phyloP scores from a whole-genome alignment of 345 rosid genomes.

The Eutrema japonicum region DNA sequence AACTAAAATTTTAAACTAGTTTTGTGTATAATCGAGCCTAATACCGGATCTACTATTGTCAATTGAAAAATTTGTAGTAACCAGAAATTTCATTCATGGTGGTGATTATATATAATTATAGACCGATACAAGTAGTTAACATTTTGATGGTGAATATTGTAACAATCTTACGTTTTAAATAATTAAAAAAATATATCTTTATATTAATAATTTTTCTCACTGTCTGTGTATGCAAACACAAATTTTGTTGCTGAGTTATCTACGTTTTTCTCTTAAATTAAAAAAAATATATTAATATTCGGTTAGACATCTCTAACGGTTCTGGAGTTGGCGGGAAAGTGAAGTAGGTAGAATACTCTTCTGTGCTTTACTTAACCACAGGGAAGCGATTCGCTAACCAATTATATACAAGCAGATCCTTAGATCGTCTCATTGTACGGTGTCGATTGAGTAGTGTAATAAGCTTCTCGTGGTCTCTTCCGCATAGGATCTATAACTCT shows the following conservation, averaged over 20 bases:
- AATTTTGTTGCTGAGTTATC: constrained; percentile 40
- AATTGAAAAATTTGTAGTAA: too few relatives aligned
- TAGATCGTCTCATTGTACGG: not conserved
- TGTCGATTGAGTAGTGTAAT: not conserved
- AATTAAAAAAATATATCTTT: too few relatives aligned
- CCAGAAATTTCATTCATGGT: too few relatives aligned
- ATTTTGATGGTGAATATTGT: not conserved
- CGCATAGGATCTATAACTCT: constrained; percentile 18
- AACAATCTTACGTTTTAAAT: constrained; percentile 17
- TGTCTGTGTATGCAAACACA: not conserved
- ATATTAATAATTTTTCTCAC: not conserved
- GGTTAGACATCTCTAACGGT: constrained; percentile 45
- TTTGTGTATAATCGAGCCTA: not conserved
- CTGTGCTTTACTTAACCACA: constrained; percentile 31
- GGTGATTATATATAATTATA: too few relatives aligned
- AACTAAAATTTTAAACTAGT: not conserved
- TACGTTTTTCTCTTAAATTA: not conserved
- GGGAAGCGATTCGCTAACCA: constrained; percentile 6
- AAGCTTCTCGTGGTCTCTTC: constrained; percentile 14
- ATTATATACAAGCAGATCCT: constrained; percentile 21
- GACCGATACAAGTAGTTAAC: not conserved
- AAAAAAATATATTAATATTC: constrained; percentile 9
- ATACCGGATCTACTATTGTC: not conserved
- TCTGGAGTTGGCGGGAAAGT: constrained; percentile 47
- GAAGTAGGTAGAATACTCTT: constrained; percentile 35